Evolutionary conservation across 441 rosid species (phyloP).

Genomic region (Gossypium gossypioides): DNA sequence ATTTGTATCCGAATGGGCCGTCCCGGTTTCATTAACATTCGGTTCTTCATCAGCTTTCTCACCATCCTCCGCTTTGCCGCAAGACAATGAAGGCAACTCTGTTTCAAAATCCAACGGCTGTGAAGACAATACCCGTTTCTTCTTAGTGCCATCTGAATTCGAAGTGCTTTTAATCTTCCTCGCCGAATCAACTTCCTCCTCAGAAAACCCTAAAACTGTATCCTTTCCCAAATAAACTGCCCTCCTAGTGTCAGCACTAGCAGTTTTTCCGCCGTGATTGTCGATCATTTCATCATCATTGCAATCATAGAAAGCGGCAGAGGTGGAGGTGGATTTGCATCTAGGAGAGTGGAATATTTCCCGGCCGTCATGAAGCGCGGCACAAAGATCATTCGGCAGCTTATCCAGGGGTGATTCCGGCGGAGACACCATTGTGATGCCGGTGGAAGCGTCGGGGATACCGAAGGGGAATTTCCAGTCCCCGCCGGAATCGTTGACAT

Average conservation of each 20-base stretch:
- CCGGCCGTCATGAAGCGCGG: slow-evolving; percentile 13
- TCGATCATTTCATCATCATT: slow-evolving; percentile 6
- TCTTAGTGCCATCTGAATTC: too few relatives aligned
- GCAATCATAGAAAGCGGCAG: not conserved
- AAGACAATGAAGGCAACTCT: too few relatives aligned
- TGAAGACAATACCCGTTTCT: too few relatives aligned
- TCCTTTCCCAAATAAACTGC: slow-evolving; percentile 28
- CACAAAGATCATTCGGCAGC: not conserved
- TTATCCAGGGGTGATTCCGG: slow-evolving; percentile 20
- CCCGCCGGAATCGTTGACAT: too few relatives aligned
- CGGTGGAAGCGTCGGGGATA: slow-evolving; percentile 20
- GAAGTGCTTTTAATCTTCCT: slow-evolving; percentile 6
- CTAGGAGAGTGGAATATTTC: slow-evolving; percentile 31
- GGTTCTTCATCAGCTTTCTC: too few relatives aligned
- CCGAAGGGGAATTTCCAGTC: not conserved
- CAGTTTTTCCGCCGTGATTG: not conserved
- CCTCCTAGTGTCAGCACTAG: not conserved
- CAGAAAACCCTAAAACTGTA: too few relatives aligned
- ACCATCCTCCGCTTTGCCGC: too few relatives aligned
- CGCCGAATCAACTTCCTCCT: slow-evolving; percentile 16
- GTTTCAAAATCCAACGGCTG: too few relatives aligned
- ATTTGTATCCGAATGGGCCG: not conserved
- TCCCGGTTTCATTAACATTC: too few relatives aligned
- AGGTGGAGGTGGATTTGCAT: not conserved
- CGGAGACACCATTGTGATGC: slow-evolving; percentile 27